Conservation (phyloP, 2,329 filamentous ascomycete genomes). For the Colletotrichum tanaceti region DNA sequence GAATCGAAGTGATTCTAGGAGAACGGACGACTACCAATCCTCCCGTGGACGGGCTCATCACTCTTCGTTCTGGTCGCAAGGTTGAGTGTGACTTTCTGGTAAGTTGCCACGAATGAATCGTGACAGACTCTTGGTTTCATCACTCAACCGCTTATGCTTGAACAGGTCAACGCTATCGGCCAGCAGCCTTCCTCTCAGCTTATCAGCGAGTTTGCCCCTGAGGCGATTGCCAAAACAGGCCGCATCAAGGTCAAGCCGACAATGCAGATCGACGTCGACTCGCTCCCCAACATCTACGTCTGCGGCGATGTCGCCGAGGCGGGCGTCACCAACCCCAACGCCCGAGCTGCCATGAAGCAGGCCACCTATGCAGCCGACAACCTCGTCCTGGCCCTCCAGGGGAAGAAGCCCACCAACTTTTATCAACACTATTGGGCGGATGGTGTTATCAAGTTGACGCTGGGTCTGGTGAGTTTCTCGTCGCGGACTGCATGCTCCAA, state of each 20-base stretch:
- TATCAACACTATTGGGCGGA: constrained; percentile 61
- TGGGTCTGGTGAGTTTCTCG: constrained; percentile 59
- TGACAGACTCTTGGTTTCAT: no score
- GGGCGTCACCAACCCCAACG: constrained; percentile 63
- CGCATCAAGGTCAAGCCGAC: constrained; percentile 66
- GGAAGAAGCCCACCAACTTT: constrained; percentile 50
- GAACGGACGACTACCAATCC: constrained; percentile 58
- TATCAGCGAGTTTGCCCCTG: constrained; percentile 56
- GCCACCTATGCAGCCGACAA: constrained; percentile 66
- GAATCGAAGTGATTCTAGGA: constrained; percentile 62
- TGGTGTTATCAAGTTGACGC: constrained; percentile 63
- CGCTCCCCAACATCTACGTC: constrained; percentile 66
- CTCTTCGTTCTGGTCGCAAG: constrained; percentile 57
- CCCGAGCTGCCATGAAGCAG: constrained; percentile 65
- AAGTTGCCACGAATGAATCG: constrained; percentile 36
- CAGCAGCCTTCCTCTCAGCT: constrained; percentile 67
- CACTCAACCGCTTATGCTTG: constrained; percentile 17
- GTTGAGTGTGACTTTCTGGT: constrained; percentile 65
- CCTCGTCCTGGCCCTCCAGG: constrained; percentile 59
- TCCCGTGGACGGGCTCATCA: constrained; percentile 52
- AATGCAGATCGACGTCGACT: constrained; percentile 64
- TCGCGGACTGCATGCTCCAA: neutral
- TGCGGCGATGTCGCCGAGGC: constrained; percentile 73
- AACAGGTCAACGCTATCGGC: constrained; percentile 68
- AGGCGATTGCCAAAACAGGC: constrained; percentile 58